phyloP scores from a whole-genome alignment of 2,329 filamentous ascomycete species.

The Alternaria panax region DNA sequence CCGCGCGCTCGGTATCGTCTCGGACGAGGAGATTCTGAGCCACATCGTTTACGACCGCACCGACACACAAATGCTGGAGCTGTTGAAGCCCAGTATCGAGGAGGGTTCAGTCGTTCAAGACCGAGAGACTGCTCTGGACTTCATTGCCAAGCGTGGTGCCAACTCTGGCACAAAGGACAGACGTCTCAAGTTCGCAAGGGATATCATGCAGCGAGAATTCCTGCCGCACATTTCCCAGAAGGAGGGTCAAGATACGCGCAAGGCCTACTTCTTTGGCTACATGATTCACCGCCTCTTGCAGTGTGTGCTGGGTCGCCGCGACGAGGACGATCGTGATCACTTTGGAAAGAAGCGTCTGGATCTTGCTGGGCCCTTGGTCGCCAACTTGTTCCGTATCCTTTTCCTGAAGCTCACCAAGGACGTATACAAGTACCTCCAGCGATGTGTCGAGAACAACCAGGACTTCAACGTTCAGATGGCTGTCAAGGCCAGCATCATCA shows the following conservation, averaged over 20 bases:
- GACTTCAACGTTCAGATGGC: constrained; percentile 92
- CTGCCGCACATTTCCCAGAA: constrained; percentile 95
- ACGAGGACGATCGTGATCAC: constrained; percentile 97
- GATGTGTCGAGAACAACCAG: constrained; percentile 85
- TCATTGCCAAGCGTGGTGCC: constrained; percentile 90
- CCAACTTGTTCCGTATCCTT: constrained; percentile 93
- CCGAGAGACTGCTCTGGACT: constrained; percentile 90
- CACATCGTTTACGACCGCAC: constrained; percentile 96
- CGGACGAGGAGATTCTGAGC: constrained; percentile 96
- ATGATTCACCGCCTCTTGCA: constrained; percentile 98
- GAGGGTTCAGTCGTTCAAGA: constrained; percentile 97
- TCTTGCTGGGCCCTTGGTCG: constrained; percentile 89
- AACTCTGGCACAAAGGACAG: constrained; percentile 80
- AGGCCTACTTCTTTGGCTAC: constrained; percentile 98
- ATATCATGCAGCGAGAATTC: constrained; percentile 96
- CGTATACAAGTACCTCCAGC: constrained; percentile 87
- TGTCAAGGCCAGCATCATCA: constrained; percentile 89
- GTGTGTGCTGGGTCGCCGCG: constrained; percentile 88
- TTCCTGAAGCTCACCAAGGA: constrained; percentile 92
- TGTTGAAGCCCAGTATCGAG: constrained; percentile 95
- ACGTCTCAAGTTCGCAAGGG: constrained; percentile 89
- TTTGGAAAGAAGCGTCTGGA: constrained; percentile 99
- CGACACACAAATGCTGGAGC: constrained; percentile 96
- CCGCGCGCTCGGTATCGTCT: constrained; percentile 92
- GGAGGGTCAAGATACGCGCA: constrained; percentile 92